Base-by-base conservation (phyloP, 1,284 basidiomycete species). In the Papiliotrema nemorosa region DNA sequence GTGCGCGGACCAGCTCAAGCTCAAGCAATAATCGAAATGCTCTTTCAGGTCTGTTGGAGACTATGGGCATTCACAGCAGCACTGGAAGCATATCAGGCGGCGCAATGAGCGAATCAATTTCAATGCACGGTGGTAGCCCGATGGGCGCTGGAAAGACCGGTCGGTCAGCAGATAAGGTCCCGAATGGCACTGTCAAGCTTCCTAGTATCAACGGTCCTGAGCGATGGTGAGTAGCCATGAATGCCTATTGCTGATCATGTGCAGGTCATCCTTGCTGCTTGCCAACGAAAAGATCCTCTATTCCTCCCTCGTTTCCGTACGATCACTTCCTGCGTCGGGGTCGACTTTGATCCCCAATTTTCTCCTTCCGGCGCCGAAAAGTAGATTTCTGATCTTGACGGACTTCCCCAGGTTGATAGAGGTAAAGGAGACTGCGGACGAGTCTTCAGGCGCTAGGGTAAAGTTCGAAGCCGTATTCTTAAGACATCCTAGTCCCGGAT, bases 361-460 rank as follows among this genome's bases (percentile, higher is more conserved):
- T 65, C 52, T 75, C 54, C 47, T 78, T 62, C 59, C 64, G 12
- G 56, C 64, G 7, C 50, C 64, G 13, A 76, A 77, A 34, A 72
- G 77, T 3, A 73, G 73, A 10, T 66, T 76, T 38, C 66, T 81
- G 36, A 69, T 80, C 26, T 61, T 81, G 2, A 81, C 79, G 16
- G 78, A 78, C 57, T 75, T 78, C 44, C 78, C 78, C 3, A 67
- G 79, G 5, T 63, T 81, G n/a, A 64, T 80, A 9, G 77, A 76
- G 48, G 74, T 79, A 61, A 79, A 78, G 57, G 78, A 79, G 44
- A 69, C 70, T 26, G 43, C 53, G 40, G 48, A 29, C 7, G 38
- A 14, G n/a, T 6, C 27, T 22, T 6, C 26, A 10, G 29, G 27
- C 57, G 47, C 53, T 2, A 45, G 38, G 43, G 40, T 56, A 49